These are phyloP conservation scores for Fagopyrum tataricum DNA, from an alignment of 148 eudicot species.

Conservation along the genomic window DNA sequence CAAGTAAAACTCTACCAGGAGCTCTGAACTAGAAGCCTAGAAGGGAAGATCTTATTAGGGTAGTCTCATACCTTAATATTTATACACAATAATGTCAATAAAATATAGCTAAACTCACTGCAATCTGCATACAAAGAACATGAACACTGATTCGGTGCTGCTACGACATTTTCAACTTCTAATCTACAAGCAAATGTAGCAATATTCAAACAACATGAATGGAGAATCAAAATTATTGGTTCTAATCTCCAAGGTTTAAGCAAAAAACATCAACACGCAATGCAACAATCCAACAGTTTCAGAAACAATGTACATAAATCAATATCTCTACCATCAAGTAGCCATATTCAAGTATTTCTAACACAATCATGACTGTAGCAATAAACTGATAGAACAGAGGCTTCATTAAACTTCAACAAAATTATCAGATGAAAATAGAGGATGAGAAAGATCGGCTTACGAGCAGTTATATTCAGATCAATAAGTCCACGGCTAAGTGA, in stretches of 20 bases:
- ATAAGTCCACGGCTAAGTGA: constrained; percentile 92
- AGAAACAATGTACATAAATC: not conserved
- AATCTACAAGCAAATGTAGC: too few relatives aligned
- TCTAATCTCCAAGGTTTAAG: not conserved
- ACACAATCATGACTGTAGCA: not conserved
- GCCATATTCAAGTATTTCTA: not conserved
- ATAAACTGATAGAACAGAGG: not conserved
- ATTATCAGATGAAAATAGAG: not conserved
- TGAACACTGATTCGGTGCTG: too few relatives aligned
- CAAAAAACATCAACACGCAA: not conserved
- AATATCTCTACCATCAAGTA: not conserved
- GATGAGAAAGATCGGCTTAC: constrained; percentile 40
- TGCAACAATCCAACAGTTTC: not conserved
- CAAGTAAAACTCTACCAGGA: too few relatives aligned
- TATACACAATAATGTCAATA: too few relatives aligned
- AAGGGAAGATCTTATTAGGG: not conserved
- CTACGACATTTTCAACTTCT: too few relatives aligned
- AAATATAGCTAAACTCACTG: too few relatives aligned
- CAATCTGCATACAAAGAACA: too few relatives aligned
- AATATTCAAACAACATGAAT: not conserved
- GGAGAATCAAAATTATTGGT: not conserved
- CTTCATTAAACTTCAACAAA: not conserved
- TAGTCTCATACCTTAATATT: not conserved
- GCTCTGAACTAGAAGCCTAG: too few relatives aligned
- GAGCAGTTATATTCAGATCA: constrained; percentile 95